Percentiles rank a stretch among this genome's conserved stretches.
Evolutionary conservation across 192 early-diverging fungal genomes (phyloP).

Genomic region (Rhizophagus clarus): DNA sequence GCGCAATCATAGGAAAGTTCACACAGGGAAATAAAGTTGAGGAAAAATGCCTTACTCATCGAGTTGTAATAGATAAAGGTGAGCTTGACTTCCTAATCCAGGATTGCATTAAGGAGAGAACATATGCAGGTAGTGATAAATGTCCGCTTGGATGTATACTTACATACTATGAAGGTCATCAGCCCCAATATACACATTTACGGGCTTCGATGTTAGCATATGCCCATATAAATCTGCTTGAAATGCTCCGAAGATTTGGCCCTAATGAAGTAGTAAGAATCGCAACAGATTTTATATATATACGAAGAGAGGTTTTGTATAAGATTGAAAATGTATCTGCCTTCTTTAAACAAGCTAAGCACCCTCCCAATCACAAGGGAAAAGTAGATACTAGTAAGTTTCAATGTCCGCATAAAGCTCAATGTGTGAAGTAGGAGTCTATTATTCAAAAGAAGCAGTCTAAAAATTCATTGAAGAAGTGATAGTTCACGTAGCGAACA

Average conservation of each 20-base stretch:
- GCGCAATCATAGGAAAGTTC: constrained; percentile 23
- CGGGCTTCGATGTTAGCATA: not conserved
- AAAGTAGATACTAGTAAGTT: too few species aligned
- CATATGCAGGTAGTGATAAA: constrained; percentile 17
- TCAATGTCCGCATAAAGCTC: not conserved
- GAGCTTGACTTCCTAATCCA: constrained; percentile 19
- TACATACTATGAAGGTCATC: too few species aligned
- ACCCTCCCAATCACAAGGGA: too few species aligned
- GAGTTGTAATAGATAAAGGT: constrained; percentile 20
- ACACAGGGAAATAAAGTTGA: constrained; percentile 6
- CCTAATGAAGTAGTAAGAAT: constrained; percentile 21
- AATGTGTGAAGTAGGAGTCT: not conserved
- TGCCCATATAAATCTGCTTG: not conserved
- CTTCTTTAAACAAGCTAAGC: constrained; percentile 5
- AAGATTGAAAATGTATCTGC: constrained; percentile 5
- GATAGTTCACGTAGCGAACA: not conserved
- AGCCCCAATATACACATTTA: constrained; percentile 12
- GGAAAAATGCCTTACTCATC: constrained; percentile 9
- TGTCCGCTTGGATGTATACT: constrained; percentile 8
- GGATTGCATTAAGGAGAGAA: not conserved
- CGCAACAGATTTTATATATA: constrained; percentile 12
- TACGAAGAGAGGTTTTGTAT: not conserved
- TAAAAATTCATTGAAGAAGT: constrained; percentile 5
- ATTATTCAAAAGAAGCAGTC: not conserved
- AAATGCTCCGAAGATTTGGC: constrained; percentile 7